Base-by-base conservation (phyloP, 306 rosid species). In the Prunus mira region DNA sequence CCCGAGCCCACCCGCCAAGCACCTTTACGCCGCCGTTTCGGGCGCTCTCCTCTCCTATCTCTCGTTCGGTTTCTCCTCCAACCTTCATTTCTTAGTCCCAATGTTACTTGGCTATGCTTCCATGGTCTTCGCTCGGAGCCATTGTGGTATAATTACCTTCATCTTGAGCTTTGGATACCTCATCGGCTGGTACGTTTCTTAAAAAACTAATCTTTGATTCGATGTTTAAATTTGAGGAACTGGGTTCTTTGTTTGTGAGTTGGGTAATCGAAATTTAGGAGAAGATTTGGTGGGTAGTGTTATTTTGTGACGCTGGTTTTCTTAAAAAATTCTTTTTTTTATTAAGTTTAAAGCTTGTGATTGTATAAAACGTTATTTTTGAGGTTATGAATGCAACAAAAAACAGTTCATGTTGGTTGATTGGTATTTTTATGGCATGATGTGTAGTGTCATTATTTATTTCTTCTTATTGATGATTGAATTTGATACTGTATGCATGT, bases 61-160 rank as follows among this genome's bases (percentile, higher is more conserved):
- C 51, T 87, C 98, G 0, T 96, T 96, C 34, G 99, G 99, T 4
- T 84, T 92, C 87, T 92, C 98, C 30, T 91, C 99, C 34, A 96
- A 91, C 65, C 92, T 92, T 43, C 99, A 91, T 45, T 96, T 92
- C 63, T 74, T 88, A 56, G 91, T 89, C 8, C 97, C 90, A 2
- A 96, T 96, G 96, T 24, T 84, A 0, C 77, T 96, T 24, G 98
- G 97, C 4, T 96, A 96, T 62, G 89, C 90, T 69, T 88, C 99
- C 67, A 96, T 96, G 99, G 65, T 87, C 24, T 80, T 92, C 41
- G 79, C 50, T 65, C 97, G 93, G 18, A 84, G 80, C 19, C 86
- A 80, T 32, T 96, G 98, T 56, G 99, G 99, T 46, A 56, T 95
- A 63, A 19, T 91, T 63, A 91, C 99, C 7, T 95, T 91, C 85